These are phyloP conservation scores for Sclerotinia trifoliorum DNA, from an alignment of 2,329 filamentous ascomycete species.

Conservation along the genomic window DNA sequence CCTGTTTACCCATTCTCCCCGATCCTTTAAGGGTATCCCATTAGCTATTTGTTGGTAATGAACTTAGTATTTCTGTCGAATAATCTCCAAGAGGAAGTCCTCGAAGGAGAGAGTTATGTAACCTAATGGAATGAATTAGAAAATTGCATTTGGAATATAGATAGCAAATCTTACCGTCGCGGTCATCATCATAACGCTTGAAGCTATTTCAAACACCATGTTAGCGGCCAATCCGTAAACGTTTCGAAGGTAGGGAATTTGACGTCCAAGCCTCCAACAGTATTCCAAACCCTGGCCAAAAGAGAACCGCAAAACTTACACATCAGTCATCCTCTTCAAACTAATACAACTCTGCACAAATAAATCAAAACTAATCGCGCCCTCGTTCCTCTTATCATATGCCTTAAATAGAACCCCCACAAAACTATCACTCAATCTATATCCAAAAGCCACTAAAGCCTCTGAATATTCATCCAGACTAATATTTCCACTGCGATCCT, in stretches of 20 bases:
- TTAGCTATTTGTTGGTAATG: not conserved
- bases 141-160: too few relatives aligned
- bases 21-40: too few relatives aligned
- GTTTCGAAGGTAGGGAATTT: too few relatives aligned
- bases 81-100: constrained; percentile 39
- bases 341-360: constrained; percentile 98
- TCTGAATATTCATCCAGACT: constrained; percentile 83
- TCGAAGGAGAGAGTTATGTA: constrained; percentile 78
- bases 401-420: constrained; percentile 82
- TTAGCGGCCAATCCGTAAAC: not conserved
- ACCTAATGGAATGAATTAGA: not conserved
- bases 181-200: constrained; percentile 96
- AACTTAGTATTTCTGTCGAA: constrained; percentile 34
- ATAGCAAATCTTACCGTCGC: constrained; percentile 60
- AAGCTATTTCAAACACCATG: constrained; percentile 48
- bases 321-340: constrained; percentile 97
- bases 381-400: constrained; percentile 74
- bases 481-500: constrained; percentile 83
- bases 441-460: constrained; percentile 89
- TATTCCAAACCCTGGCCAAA: not conserved
- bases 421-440: constrained; percentile 81
- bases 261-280: not conserved
- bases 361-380: constrained; percentile 84
- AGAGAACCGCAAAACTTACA: constrained; percentile 42
- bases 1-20: not conserved